phyloP scores from a whole-genome alignment of 2,329 filamentous ascomycete species.

The Pestalotiopsis sp. region DNA sequence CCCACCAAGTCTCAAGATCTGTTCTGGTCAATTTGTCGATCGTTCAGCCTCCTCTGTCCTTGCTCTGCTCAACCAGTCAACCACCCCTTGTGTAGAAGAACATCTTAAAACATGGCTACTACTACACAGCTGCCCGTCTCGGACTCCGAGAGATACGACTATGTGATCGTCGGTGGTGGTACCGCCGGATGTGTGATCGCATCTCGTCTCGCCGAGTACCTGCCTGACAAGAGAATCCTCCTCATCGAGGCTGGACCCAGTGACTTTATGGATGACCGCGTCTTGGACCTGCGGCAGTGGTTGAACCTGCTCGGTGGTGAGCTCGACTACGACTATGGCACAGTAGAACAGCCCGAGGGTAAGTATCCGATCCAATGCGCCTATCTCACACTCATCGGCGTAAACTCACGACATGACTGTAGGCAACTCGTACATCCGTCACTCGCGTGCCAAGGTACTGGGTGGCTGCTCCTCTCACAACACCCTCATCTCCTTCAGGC shows the following conservation, averaged over 20 bases:
- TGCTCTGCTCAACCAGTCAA: not conserved
- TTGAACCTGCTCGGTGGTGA: conserved; percentile 81
- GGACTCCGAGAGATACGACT: conserved; percentile 74
- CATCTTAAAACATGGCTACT: conserved; percentile 42
- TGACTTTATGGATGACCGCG: conserved; percentile 85
- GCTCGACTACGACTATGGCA: conserved; percentile 89
- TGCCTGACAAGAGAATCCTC: conserved; percentile 80
- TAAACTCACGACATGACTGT: conserved; percentile 28
- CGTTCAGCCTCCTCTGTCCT: not conserved
- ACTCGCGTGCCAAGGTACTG: conserved; percentile 89
- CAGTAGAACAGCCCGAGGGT: conserved; percentile 84
- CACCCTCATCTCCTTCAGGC: conserved; percentile 89
- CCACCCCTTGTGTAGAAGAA: conserved; percentile 1
- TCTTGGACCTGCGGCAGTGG: conserved; percentile 87
- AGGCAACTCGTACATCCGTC: conserved; percentile 90
- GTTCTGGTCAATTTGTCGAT: not conserved
- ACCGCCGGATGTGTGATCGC: conserved; percentile 87
- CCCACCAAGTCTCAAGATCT: not conserved
- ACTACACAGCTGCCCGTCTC: conserved; percentile 67
- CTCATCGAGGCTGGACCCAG: conserved; percentile 88
- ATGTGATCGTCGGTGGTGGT: conserved; percentile 83
- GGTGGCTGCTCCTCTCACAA: conserved; percentile 94
- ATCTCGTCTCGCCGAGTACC: conserved; percentile 77
- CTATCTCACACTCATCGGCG: not conserved
- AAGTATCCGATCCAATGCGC: conserved; percentile 17